Percentiles rank a stretch among this genome's conserved stretches.
Evolutionary conservation across 305 asterid genomes (phyloP).

Genomic region (Lippia alba): DNA sequence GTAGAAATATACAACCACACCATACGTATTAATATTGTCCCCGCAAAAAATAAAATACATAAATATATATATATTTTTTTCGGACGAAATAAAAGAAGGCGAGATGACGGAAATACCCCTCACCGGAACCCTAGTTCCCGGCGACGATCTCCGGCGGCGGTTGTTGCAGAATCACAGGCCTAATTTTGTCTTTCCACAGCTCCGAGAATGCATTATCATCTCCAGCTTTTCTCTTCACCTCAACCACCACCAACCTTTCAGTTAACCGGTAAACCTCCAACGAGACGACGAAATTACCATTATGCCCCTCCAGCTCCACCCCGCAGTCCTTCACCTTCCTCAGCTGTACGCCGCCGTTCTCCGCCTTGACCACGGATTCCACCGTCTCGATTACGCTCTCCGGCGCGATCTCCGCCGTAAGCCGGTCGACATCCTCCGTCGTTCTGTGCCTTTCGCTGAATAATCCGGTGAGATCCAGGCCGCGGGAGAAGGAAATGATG

Average conservation of each 20-base stretch:
- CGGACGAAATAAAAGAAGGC: background rate
- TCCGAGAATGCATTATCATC: conserved; percentile 48
- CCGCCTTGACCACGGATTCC: conserved; percentile 55
- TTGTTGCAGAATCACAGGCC: conserved; percentile 49
- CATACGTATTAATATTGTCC: background rate
- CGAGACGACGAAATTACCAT: conserved; percentile 55
- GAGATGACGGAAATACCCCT: conserved; percentile 29
- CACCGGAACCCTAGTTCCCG: conserved; percentile 31
- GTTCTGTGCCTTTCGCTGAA: conserved; percentile 45
- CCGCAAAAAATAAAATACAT: background rate
- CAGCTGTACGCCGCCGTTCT: conserved; percentile 40
- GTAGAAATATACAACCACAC: conserved; percentile 19
- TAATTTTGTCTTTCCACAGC: conserved; percentile 61
- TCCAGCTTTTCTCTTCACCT: conserved; percentile 59
- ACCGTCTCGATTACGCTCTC: conserved; percentile 59
- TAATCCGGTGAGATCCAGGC: conserved; percentile 68
- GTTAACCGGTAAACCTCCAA: conserved; percentile 63
- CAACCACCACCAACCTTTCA: conserved; percentile 58
- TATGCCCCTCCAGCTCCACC: conserved; percentile 65
- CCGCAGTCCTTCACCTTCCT: conserved; percentile 61
- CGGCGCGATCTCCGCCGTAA: conserved; percentile 63
- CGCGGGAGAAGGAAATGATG: conserved; percentile 73
- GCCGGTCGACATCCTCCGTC: conserved; percentile 56
- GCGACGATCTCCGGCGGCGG: conserved; percentile 30
- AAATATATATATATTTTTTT: background rate